phyloP scores from a whole-genome alignment of 208 protist genomes.

The Trypanosomatidae sp. region DNA sequence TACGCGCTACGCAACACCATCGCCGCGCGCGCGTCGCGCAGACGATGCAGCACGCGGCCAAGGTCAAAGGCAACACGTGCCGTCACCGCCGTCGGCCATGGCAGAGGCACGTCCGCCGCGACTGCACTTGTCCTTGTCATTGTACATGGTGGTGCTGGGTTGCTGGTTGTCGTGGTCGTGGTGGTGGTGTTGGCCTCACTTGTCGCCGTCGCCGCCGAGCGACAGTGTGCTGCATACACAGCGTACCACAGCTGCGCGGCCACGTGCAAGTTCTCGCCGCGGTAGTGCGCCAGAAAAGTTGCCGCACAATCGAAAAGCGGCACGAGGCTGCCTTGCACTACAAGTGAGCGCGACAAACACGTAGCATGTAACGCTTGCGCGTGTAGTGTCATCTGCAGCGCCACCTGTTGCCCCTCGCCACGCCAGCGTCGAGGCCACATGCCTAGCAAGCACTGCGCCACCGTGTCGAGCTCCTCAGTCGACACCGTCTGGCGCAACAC shows the following conservation, averaged over 20 bases:
- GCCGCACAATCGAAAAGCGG: conserved; percentile 49
- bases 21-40: conserved; percentile 32
- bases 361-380: too few relatives aligned
- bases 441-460: conserved; percentile 14
- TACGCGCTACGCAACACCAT: conserved; percentile 36
- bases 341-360: too few relatives aligned
- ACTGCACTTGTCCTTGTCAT: conserved; percentile 3
- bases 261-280: conserved; percentile 30
- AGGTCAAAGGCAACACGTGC: conserved; percentile 50
- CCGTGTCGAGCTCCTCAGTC: too few relatives aligned
- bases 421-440: conserved; percentile 76
- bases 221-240: not conserved
- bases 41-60: conserved; percentile 60
- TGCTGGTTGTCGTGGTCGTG: not conserved
- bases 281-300: conserved; percentile 44
- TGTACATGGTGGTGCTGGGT: not conserved
- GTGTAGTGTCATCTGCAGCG: too few relatives aligned
- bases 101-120: conserved; percentile 1
- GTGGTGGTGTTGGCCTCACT: not conserved
- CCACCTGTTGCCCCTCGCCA: conserved; percentile 29
- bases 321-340: too few relatives aligned
- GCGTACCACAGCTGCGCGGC: conserved; percentile 61
- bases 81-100: conserved; percentile 11
- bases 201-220: not conserved
- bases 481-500: too few relatives aligned